Conservation (phyloP, 139 green algal species). For the Coelastrella sp. region DNA sequence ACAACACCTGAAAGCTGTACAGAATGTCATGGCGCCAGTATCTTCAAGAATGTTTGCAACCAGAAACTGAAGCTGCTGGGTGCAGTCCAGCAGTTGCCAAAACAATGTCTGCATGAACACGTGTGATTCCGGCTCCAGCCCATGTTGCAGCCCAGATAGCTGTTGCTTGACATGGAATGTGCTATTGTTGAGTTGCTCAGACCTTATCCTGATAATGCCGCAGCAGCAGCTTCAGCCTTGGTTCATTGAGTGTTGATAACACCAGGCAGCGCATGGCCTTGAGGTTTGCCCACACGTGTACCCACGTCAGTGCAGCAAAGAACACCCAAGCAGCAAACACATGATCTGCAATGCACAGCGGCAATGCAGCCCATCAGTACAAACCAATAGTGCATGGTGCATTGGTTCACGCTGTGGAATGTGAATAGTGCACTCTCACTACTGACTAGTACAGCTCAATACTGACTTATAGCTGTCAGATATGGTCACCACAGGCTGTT, state of each 20-base stretch:
- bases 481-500: no score
- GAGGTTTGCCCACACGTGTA: conserved; percentile 89
- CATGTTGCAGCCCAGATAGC: background rate
- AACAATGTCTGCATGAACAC: no score
- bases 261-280: conserved; percentile 78
- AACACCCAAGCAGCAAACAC: conserved; percentile 49
- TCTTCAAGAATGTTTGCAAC: background rate
- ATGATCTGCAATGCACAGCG: conserved; percentile 7
- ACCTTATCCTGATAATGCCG: conserved; percentile 49
- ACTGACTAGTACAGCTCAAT: no score
- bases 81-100: no score
- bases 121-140: background rate
- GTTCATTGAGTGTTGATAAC: conserved; percentile 79
- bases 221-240: conserved; percentile 71
- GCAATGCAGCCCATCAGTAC: background rate
- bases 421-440: no score
- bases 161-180: background rate
- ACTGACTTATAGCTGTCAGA: no score
- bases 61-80: background rate
- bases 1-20: no score
- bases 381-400: no score
- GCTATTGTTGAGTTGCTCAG: background rate
- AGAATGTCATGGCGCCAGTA: background rate
- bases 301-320: conserved; percentile 63
- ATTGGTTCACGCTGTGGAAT: no score